Evolutionary conservation across 2,329 filamentous ascomycete genomes (phyloP), one percentile per base, ranked within the genome.

Genomic region (Phyllosticta citribraziliensis): DNA sequence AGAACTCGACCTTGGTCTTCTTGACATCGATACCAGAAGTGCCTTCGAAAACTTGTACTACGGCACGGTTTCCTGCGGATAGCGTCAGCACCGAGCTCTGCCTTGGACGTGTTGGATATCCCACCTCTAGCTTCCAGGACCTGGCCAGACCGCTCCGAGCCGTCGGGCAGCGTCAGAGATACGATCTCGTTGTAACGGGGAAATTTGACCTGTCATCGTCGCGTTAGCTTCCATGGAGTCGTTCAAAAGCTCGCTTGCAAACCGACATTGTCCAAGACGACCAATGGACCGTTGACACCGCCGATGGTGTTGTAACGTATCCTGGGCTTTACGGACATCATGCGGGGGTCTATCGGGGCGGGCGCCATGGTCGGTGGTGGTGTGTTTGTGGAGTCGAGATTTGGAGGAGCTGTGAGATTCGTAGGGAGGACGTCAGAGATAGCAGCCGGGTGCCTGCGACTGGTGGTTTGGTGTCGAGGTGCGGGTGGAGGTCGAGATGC

Each of bases 21-120:
- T 97, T 97, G 67, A 99, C 94, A 84, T 99, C 94, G 75, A 99
- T 94, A 73, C 94, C 94, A 55, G 92, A 80, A 65, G 94, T 99
- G 69, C 94, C 94, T 79, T 99, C 94, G 75, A 99, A 99, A 69
- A 97, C 92, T 87, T 96, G 94, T 55, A 99, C 94, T 70, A 99
- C 86, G 64, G 94, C 94, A 77, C 92, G 86, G 79, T 88, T 91
- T 74, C 93, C 92, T 97, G 69, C 22, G 9, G 22, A 11, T 14
- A 30, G 20, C 19, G 24, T 55, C 55, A 55, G 59, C 30, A 53
- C n/a, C 19, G 17, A 27, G 20, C 2, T 53, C 27, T 53, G 63
- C 27, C 51, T 5, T 6, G 17, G 33, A 25, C 19, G 53, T 74
- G 56, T 71, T 54, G 57, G 57, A 22, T 61, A 14, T 35, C 33